phyloP scores from a whole-genome alignment of 1,284 basidiomycete genomes.

The Ganoderma sinense region DNA sequence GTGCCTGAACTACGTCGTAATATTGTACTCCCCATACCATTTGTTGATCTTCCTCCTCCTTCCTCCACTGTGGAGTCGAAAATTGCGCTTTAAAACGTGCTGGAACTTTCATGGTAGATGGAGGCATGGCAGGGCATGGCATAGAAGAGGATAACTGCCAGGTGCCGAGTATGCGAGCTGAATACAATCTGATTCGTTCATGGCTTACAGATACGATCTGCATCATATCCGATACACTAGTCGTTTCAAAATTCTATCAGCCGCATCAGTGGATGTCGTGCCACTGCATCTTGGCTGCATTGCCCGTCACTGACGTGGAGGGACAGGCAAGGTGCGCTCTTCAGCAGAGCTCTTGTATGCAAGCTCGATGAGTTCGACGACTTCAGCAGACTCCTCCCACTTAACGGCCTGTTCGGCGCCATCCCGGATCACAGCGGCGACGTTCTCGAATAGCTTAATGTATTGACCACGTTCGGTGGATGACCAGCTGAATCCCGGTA shows the following conservation, averaged over 20 bases:
- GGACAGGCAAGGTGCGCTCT: conserved; percentile 56
- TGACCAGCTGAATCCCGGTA: conserved; percentile 59
- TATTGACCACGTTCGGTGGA: conserved; percentile 67
- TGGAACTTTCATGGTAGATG: no score
- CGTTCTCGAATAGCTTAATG: conserved; percentile 67
- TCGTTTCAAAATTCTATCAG: not conserved
- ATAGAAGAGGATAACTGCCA: no score
- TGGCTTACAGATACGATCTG: not conserved
- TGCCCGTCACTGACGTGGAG: conserved; percentile 20
- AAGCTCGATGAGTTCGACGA: conserved; percentile 79
- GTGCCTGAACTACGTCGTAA: no score
- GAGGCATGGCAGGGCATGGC: no score
- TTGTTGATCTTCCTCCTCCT: no score
- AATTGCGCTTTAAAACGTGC: no score
- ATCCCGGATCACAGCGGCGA: conserved; percentile 66
- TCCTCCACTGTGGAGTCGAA: no score
- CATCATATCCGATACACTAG: not conserved
- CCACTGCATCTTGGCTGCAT: no score
- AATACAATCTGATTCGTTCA: not conserved
- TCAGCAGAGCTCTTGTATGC: conserved; percentile 70
- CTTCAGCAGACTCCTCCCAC: conserved; percentile 73
- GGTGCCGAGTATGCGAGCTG: not conserved
- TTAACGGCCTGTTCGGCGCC: conserved; percentile 64
- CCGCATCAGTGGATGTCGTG: not conserved
- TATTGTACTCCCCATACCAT: no score